These are phyloP conservation scores for Jaapia argillacea DNA, from an alignment of 768 basidiomycete species.

Conservation along the genomic window DNA sequence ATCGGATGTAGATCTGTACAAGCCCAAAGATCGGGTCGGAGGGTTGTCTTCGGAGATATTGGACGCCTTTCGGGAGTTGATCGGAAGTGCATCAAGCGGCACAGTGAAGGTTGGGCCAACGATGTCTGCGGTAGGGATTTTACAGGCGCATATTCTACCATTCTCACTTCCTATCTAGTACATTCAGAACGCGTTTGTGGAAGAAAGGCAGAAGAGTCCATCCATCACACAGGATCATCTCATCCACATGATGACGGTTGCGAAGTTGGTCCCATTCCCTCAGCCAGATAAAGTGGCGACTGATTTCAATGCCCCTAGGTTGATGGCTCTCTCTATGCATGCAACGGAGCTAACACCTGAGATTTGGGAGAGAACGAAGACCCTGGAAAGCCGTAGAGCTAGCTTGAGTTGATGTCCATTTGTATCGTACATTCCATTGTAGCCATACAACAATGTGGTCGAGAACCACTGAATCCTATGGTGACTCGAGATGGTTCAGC, in stretches of 20 bases:
- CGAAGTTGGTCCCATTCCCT: constrained; percentile 38
- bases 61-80: constrained; percentile 19
- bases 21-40: constrained; percentile 24
- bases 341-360: constrained; percentile 42
- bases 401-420: background rate
- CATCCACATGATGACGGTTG: constrained; percentile 55
- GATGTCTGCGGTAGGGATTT: too few species aligned
- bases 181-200: constrained; percentile 70
- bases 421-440: too few species aligned
- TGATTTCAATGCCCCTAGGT: constrained; percentile 25
- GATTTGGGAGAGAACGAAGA: constrained; percentile 56
- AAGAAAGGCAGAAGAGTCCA: constrained; percentile 26
- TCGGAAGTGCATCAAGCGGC: constrained; percentile 34
- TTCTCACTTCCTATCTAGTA: constrained; percentile 30
- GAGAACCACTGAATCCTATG: constrained; percentile 10
- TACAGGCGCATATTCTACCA: too few species aligned
- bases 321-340: constrained; percentile 54
- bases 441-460: too few species aligned
- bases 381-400: constrained; percentile 37
- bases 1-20: constrained; percentile 56
- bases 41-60: too few species aligned
- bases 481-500: constrained; percentile 33
- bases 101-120: too few species aligned
- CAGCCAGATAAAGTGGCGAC: background rate
- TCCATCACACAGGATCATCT: constrained; percentile 48